A percentile compares a stretch with the other conserved stretches of the same genome.
Evolutionary conservation across 192 early-diverging fungal genomes (phyloP).

Genomic region (Linnemannia elongata): DNA sequence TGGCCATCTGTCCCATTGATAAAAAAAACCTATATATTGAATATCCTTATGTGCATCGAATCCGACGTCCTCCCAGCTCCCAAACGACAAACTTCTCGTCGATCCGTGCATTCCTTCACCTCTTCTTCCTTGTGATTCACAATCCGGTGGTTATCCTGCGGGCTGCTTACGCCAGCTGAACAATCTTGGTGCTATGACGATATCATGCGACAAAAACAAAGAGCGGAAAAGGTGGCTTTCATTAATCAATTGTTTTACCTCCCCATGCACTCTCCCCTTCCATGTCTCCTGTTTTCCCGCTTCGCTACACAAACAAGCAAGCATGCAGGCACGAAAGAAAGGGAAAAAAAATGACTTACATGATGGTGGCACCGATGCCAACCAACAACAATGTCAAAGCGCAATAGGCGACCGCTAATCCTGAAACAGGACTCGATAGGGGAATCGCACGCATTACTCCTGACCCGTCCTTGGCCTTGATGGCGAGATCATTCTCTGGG

Average conservation of each 20-base stretch:
- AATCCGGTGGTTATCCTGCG: not conserved
- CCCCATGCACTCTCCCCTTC: not conserved
- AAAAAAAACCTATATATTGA: not conserved
- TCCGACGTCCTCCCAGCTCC: not conserved
- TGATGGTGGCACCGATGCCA: constrained; percentile 30
- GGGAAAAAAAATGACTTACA: not conserved
- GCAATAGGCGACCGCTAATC: not conserved
- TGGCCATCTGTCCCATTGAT: not conserved
- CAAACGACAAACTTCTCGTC: not conserved
- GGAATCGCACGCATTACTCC: constrained; percentile 11
- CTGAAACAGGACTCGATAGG: constrained; percentile 23
- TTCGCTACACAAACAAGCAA: not conserved
- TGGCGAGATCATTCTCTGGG: not conserved
- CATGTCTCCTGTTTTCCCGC: not conserved
- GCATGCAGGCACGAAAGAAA: not conserved
- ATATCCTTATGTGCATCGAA: not conserved
- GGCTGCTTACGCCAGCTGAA: not conserved
- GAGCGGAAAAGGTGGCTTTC: not conserved
- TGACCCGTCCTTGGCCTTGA: not conserved
- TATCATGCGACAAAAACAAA: not conserved
- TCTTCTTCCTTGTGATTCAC: not conserved
- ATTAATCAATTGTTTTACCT: not conserved
- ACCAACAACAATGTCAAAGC: constrained; percentile 2
- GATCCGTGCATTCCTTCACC: not conserved
- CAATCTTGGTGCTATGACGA: constrained; percentile 4